phyloP scores from a whole-genome alignment of 164 flowering plant species.

The Chloranthus sessilifolius region DNA sequence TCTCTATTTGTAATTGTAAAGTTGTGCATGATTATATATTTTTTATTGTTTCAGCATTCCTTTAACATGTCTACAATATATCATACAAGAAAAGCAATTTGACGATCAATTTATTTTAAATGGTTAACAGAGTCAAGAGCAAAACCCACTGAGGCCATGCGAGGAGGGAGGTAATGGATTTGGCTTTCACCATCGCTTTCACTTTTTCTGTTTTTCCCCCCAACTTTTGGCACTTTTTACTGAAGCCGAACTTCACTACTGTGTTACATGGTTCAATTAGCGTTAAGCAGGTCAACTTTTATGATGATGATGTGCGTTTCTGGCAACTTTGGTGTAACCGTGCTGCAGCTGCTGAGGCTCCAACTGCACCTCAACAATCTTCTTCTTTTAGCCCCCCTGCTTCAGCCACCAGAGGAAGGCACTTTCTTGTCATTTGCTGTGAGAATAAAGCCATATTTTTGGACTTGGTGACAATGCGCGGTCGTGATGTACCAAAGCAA shows the following conservation, averaged over 20 bases:
- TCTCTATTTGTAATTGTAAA: too few species aligned
- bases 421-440: conserved; percentile 96
- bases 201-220: conserved; percentile 1
- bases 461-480: conserved; percentile 98
- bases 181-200: background rate
- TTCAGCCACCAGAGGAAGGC: conserved; percentile 93
- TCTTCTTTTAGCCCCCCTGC: conserved; percentile 73
- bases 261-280: conserved; percentile 31
- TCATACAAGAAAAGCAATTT: too few species aligned
- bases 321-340: conserved; percentile 97
- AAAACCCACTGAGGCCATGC: conserved; percentile 93
- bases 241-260: conserved; percentile 6
- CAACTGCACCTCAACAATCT: conserved; percentile 66
- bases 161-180: conserved; percentile 87
- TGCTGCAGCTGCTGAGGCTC: conserved; percentile 94
- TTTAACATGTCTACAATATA: too few species aligned
- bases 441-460: conserved; percentile 95
- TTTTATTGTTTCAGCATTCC: too few species aligned
- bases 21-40: too few species aligned
- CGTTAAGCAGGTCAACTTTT: conserved; percentile 96
- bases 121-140: conserved; percentile 58
- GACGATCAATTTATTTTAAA: conserved; percentile 1
- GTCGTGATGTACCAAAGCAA: conserved; percentile 98
- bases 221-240: background rate
- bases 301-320: conserved; percentile 91